phyloP scores from a whole-genome alignment of 441 rosid genomes.

The Breynia disticha region DNA sequence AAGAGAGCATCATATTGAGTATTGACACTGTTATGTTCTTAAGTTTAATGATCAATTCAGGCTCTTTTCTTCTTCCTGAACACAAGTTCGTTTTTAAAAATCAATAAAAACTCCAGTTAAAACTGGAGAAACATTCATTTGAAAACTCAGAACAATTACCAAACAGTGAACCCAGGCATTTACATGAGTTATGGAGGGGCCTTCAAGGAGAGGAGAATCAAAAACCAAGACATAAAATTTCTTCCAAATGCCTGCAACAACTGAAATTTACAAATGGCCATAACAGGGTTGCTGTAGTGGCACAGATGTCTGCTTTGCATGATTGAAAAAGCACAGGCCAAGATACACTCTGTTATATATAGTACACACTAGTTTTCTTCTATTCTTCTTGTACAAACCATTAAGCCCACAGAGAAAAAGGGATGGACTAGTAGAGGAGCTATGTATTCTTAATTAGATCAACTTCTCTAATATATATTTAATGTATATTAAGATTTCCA shows the following conservation, averaged over 20 bases:
- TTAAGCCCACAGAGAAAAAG: slow-evolving; percentile 69
- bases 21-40: no score
- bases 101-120: no score
- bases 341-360: slow-evolving; percentile 14
- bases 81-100: no score
- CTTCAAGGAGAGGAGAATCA: no score
- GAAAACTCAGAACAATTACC: no score
- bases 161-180: no score
- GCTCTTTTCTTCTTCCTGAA: no score
- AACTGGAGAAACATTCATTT: no score
- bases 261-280: slow-evolving; percentile 16
- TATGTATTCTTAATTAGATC: slow-evolving; percentile 34
- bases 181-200: no score
- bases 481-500: slow-evolving; percentile 10
- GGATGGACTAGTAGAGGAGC: slow-evolving; percentile 41
- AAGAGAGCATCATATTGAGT: no score
- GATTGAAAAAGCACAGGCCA: slow-evolving; percentile 13
- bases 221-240: not conserved
- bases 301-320: not conserved
- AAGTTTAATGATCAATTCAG: no score
- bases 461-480: slow-evolving; percentile 33
- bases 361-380: slow-evolving; percentile 22
- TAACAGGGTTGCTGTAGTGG: not conserved
- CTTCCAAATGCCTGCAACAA: slow-evolving; percentile 4
- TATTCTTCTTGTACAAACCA: slow-evolving; percentile 49